Conservation (phyloP, 495 filamentous ascomycete genomes). For the Penicillium herquei region DNA sequence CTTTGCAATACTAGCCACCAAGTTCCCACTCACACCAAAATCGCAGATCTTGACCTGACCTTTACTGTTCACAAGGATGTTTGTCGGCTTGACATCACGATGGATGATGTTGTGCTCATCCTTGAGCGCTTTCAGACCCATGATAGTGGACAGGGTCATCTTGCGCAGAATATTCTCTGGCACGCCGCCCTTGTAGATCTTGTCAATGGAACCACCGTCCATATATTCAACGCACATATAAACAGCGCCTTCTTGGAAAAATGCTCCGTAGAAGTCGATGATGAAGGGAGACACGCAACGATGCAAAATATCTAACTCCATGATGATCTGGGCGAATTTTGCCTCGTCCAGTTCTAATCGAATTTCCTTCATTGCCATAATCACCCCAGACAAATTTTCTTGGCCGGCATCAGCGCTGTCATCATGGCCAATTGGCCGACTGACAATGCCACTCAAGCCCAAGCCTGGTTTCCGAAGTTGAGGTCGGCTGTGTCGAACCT, state of each 20-base stretch:
- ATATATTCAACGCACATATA: conserved; percentile 99
- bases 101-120: conserved; percentile 99
- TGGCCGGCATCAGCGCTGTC: conserved; percentile 22
- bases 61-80: conserved; percentile 85
- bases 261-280: conserved; percentile 97
- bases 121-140: conserved; percentile 90
- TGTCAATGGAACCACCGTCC: conserved; percentile 99
- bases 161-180: conserved; percentile 88
- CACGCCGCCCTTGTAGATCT: conserved; percentile 90
- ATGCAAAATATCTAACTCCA: conserved; percentile 96
- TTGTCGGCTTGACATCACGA: conserved; percentile 97
- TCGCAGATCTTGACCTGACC: conserved; percentile 98
- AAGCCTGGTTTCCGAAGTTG: conserved; percentile 74
- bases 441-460: conserved; percentile 65
- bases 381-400: conserved; percentile 58
- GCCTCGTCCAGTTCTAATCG: conserved; percentile 94
- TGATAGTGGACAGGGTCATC: conserved; percentile 84
- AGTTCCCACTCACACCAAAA: conserved; percentile 94
- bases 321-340: conserved; percentile 96
- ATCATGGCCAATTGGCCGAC: conserved; percentile 33
- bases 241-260: conserved; percentile 98
- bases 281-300: conserved; percentile 94
- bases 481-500: conserved; percentile 82
- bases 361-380: conserved; percentile 99
- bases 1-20: conserved; percentile 96